Evolutionary conservation across 2,329 filamentous ascomycete species (phyloP).

Genomic region (Mycogone perniciosa): DNA sequence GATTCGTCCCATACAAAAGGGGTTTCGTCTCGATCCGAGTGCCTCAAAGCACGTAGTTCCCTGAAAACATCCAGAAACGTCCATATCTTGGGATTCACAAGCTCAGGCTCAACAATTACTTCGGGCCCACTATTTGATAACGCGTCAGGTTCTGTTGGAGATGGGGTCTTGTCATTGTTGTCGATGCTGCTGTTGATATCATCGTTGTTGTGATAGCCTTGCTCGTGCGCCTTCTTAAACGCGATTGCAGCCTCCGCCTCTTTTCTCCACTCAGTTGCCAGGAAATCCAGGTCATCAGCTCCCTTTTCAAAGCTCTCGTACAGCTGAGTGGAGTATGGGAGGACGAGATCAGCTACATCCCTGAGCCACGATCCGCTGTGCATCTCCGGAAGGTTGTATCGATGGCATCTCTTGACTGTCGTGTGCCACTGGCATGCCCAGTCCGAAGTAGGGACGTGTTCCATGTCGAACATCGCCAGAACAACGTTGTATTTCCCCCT

Average conservation of each 20-base stretch:
- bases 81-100: not conserved
- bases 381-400: constrained; percentile 7
- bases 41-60: constrained; percentile 7
- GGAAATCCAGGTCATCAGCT: constrained; percentile 7
- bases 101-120: no score
- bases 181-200: not conserved
- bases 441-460: not conserved
- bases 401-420: constrained; percentile 7
- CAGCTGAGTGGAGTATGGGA: constrained; percentile 2
- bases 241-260: constrained; percentile 5
- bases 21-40: not conserved
- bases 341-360: constrained; percentile 4
- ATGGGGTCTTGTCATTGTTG: not conserved
- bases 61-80: constrained; percentile 7
- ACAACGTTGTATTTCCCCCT: constrained; percentile 5
- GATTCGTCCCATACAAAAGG: no score
- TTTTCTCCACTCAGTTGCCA: constrained; percentile 8
- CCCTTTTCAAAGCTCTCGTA: constrained; percentile 8
- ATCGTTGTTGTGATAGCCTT: not conserved
- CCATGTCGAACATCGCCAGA: constrained; percentile 6
- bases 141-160: no score
- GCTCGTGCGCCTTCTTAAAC: not conserved
- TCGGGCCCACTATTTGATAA: no score
- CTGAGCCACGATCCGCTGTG: constrained; percentile 10
- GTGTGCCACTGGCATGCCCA: constrained; percentile 11